Percentiles rank a stretch among this genome's conserved stretches.
Conservation (phyloP, 1,284 basidiomycete species). For the Boletus smithii region DNA sequence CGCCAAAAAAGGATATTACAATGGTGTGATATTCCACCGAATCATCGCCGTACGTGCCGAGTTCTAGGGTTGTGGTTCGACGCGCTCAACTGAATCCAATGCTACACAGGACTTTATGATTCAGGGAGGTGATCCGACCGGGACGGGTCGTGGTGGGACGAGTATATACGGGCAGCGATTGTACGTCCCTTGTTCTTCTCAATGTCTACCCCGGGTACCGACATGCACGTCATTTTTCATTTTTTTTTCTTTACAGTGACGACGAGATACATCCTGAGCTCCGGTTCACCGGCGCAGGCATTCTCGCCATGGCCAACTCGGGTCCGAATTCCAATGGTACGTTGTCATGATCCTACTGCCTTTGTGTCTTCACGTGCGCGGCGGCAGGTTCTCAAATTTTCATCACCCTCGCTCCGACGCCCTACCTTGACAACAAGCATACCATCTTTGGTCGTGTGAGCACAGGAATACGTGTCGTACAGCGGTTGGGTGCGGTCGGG, state of each 20-base stretch:
- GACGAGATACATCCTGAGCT: slow-evolving; percentile 87
- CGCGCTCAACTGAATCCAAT: background rate
- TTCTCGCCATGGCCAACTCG: slow-evolving; percentile 95
- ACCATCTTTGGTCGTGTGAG: slow-evolving; percentile 90
- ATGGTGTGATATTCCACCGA: slow-evolving; percentile 83
- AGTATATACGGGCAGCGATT: slow-evolving; percentile 92
- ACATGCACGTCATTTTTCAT: no score
- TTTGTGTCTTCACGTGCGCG: no score
- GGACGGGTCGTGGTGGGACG: slow-evolving; percentile 91
- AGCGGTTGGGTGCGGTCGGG: slow-evolving; percentile 76
- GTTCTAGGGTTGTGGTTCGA: background rate
- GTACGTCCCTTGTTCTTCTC: slow-evolving; percentile 43
- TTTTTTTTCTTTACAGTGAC: slow-evolving; percentile 43
- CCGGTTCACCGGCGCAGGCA: slow-evolving; percentile 93
- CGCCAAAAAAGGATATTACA: slow-evolving; percentile 82
- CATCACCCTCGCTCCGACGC: slow-evolving; percentile 85
- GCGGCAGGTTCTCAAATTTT: slow-evolving; percentile 89
- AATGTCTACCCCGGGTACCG: no score
- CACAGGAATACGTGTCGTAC: slow-evolving; percentile 83
- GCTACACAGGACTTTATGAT: slow-evolving; percentile 84
- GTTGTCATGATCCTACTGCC: no score
- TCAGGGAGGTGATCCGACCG: slow-evolving; percentile 92
- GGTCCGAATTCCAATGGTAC: slow-evolving; percentile 90
- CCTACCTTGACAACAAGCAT: slow-evolving; percentile 90
- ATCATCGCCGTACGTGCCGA: slow-evolving; percentile 68